A percentile compares a stretch with the other conserved stretches of the same genome.
Conservation (phyloP, 768 basidiomycete genomes). For the Austroboletus eburneus region DNA sequence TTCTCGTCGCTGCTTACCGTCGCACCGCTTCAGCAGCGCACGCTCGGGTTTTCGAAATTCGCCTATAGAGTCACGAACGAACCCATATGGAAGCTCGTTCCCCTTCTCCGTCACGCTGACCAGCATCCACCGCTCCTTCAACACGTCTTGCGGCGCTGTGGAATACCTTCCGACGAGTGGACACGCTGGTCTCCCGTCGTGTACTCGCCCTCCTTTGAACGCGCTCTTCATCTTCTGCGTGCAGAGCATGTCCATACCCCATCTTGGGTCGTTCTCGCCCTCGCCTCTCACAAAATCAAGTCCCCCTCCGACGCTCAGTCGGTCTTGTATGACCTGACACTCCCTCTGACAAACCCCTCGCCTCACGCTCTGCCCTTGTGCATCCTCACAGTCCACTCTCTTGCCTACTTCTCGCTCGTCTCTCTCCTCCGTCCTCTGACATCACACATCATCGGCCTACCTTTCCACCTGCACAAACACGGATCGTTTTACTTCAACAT, state of each 20-base stretch:
- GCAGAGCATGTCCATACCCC: slow-evolving; percentile 30
- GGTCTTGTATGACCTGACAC: slow-evolving; percentile 41
- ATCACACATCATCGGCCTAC: slow-evolving; percentile 37
- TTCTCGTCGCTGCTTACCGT: slow-evolving; percentile 21
- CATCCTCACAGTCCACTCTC: slow-evolving; percentile 36
- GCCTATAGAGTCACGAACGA: slow-evolving; percentile 35
- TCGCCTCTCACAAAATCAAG: slow-evolving; percentile 45
- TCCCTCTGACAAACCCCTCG: slow-evolving; percentile 34
- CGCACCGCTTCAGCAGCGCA: slow-evolving; percentile 18
- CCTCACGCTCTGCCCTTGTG: slow-evolving; percentile 19
- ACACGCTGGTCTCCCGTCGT: slow-evolving; percentile 37
- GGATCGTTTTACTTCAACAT: slow-evolving; percentile 45
- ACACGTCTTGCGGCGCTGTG: slow-evolving; percentile 29
- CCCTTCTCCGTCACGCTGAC: slow-evolving; percentile 25
- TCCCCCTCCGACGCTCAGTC: slow-evolving; percentile 43
- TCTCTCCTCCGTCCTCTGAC: slow-evolving; percentile 43
- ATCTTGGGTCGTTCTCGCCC: slow-evolving; percentile 51
- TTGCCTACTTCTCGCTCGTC: slow-evolving; percentile 48
- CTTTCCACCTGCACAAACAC: slow-evolving; percentile 9
- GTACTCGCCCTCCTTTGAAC: slow-evolving; percentile 31
- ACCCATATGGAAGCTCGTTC: slow-evolving; percentile 42
- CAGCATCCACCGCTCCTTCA: slow-evolving; percentile 1
- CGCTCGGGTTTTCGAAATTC: slow-evolving; percentile 28
- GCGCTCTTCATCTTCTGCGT: slow-evolving; percentile 25
- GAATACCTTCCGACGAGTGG: slow-evolving; percentile 37